Base-by-base conservation (phyloP, 2,329 filamentous ascomycete species). In the Cyanodermella asteris region DNA sequence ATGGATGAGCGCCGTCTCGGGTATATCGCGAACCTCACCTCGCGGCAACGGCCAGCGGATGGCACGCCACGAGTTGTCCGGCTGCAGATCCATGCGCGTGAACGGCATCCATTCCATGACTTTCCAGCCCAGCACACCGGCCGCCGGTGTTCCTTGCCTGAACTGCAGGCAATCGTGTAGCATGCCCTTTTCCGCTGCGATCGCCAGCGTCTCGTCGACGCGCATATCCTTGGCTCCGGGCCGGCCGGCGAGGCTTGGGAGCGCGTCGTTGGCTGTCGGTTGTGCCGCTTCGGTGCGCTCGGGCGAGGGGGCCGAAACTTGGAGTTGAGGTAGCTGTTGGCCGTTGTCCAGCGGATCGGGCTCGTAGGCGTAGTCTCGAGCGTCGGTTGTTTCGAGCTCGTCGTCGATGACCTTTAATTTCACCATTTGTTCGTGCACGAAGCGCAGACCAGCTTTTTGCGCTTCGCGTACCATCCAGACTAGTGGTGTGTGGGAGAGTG, bases 91-190 rank as follows among this genome's bases (percentile, higher is more conserved):
- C 72, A 87, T 82, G 13, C 77, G 59, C 2, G 73, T 61, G 48
- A 84, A 82, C 0, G 77, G 77, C 13, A 84, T 52, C 42, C 73
- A 81, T 39, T 84, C 77, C 75, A 84, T 77, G 13, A 77, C 43
- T 18, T 68, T 73, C 76, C 76, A 84, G 3, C 58, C 60, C 0
- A 72, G 36, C 0, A 78, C 72, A 0, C 67, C 62, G 4, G 51
- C 28, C 13, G 34, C 31, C 0, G 56, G 44, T 4, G 74, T 51
- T 0, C 74, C 74, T 8, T 64, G 60, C 8, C 58, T 55, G 36
- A 66, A 77, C 24, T 60, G 50, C 0, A 82, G 57, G 3, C 72
- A 76, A 42, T 82, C 76, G 40, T 84, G 75, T 20, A 80, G 61
- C 14, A 49, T 41, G 7, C 61, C 59, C 23, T 49, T 39, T 1